These are phyloP conservation scores for Ochromonas danica DNA, from an alignment of 108 stramenopile species.

Conservation along the genomic window DNA sequence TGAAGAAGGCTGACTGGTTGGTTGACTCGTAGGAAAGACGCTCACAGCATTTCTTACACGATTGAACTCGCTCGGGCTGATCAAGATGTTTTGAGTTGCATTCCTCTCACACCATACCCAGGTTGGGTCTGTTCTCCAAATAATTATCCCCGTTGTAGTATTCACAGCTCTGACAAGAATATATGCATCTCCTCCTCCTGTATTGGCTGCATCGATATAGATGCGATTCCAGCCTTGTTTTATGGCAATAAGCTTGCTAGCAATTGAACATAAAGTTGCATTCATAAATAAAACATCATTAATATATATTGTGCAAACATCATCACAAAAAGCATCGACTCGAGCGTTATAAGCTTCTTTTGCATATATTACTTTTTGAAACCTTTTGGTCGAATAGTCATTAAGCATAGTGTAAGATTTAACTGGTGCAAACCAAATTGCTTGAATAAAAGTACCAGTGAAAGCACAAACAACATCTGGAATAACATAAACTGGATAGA, in stretches of 20 bases:
- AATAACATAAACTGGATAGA: too few relatives aligned
- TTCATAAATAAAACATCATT: neutral
- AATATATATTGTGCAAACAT: neutral
- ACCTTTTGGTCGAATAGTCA: neutral
- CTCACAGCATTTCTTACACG: too few relatives aligned
- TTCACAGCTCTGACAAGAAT: neutral
- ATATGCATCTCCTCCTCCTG: neutral
- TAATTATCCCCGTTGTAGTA: neutral
- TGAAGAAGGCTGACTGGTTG: too few relatives aligned
- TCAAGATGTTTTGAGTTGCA: too few relatives aligned
- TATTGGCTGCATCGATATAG: conserved; percentile 2
- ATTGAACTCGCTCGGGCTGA: too few relatives aligned
- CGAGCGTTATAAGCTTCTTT: neutral
- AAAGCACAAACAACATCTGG: too few relatives aligned
- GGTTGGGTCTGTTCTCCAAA: conserved; percentile 8
- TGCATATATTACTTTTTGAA: neutral
- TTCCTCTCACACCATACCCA: conserved; percentile 1
- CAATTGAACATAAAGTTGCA: neutral
- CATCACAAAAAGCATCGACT: neutral
- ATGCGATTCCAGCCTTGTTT: neutral
- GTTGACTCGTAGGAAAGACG: too few relatives aligned
- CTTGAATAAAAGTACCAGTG: too few relatives aligned
- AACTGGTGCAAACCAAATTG: too few relatives aligned
- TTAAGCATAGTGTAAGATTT: neutral
- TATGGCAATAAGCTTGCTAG: neutral